These are phyloP conservation scores for Peronospora belbahrii DNA, from an alignment of 352 stramenopile genomes.

Conservation along the genomic window DNA sequence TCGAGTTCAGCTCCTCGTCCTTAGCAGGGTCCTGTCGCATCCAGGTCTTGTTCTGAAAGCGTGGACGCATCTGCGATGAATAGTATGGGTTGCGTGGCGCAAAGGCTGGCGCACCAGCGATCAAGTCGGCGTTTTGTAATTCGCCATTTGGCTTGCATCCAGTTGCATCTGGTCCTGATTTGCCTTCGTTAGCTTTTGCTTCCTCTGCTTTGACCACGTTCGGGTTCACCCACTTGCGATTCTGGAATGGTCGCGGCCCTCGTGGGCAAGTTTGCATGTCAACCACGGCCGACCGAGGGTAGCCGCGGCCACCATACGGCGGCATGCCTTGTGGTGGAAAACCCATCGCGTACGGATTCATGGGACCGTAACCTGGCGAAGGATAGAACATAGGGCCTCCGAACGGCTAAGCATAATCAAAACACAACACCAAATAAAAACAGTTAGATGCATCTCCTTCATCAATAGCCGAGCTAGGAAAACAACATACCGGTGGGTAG, in stretches of 20 bases:
- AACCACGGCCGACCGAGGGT: slow-evolving; percentile 17
- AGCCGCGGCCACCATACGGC: slow-evolving; percentile 26
- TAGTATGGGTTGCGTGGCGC: slow-evolving; percentile 61
- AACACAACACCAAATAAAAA: slow-evolving; percentile 3
- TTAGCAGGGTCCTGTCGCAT: slow-evolving; percentile 62
- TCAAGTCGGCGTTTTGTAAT: slow-evolving; percentile 17
- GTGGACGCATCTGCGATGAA: slow-evolving; percentile 61
- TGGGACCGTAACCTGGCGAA: slow-evolving; percentile 44
- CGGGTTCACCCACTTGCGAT: slow-evolving; percentile 81
- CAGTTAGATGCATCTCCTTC: slow-evolving; percentile 8
- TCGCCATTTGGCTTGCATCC: slow-evolving; percentile 5
- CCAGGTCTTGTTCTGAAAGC: slow-evolving; percentile 87
- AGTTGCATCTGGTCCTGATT: slow-evolving; percentile 12
- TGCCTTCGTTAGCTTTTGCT: slow-evolving; percentile 20
- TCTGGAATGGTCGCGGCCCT: slow-evolving; percentile 60
- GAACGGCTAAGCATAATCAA: slow-evolving; percentile 35
- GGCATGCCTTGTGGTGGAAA: slow-evolving; percentile 55
- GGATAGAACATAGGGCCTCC: slow-evolving; percentile 71
- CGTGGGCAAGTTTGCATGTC: slow-evolving; percentile 26
- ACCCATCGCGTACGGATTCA: slow-evolving; percentile 71
- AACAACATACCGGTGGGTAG: slow-evolving; percentile 45
- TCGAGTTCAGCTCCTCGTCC: slow-evolving; percentile 67
- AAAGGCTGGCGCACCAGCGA: slow-evolving; percentile 31
- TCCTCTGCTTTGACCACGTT: slow-evolving; percentile 55
- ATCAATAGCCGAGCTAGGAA: neutral